phyloP scores from a whole-genome alignment of 139 green algal species.

The Chlorella vulgaris region DNA sequence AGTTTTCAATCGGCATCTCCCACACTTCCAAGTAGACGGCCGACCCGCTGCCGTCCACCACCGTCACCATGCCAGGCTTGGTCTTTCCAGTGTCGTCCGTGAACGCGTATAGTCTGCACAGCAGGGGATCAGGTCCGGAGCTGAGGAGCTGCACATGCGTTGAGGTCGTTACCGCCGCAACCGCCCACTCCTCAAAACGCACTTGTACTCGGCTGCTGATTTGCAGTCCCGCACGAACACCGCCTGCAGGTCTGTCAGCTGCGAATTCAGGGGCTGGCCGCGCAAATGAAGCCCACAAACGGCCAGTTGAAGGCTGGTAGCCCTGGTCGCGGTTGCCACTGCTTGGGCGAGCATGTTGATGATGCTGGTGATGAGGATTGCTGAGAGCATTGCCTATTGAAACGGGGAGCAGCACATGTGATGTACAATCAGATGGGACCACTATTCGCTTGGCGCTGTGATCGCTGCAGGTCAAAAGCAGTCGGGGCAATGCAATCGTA shows the following conservation, averaged over 20 bases:
- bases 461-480: too few species aligned
- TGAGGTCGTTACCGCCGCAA: too few species aligned
- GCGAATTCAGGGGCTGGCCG: constrained; percentile 63
- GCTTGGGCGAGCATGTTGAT: neutral
- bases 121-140: neutral
- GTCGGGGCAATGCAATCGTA: too few species aligned
- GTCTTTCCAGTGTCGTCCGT: constrained; percentile 38
- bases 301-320: constrained; percentile 24
- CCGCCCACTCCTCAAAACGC: too few species aligned
- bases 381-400: too few species aligned
- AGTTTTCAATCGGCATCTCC: constrained; percentile 67
- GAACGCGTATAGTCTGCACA: constrained; percentile 44
- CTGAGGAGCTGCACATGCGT: neutral
- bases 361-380: neutral
- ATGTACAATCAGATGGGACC: too few species aligned
- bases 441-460: too few species aligned
- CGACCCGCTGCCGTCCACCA: constrained; percentile 13
- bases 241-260: constrained; percentile 59
- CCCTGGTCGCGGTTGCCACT: neutral
- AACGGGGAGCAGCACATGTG: too few species aligned
- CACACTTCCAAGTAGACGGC: constrained; percentile 70
- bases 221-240: constrained; percentile 51
- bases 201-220: constrained; percentile 62
- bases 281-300: constrained; percentile 62
- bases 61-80: constrained; percentile 45